Conservation (phyloP, 805 yeast species). For the Kazachstania kunashirensis region DNA sequence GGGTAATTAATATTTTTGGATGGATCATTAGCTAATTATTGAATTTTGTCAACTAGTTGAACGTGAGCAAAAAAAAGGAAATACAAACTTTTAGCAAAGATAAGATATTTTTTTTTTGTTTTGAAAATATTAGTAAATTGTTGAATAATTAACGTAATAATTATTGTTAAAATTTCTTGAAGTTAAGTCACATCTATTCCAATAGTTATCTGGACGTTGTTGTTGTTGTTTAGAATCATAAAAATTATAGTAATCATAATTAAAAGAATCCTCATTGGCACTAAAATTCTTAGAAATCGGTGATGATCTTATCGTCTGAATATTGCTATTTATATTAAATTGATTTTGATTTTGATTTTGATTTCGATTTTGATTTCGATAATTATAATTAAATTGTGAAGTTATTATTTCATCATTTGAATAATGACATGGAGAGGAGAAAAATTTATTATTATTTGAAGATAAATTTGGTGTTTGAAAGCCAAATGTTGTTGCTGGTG, state of each 20-base stretch:
- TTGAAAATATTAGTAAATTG: slow-evolving; percentile 1
- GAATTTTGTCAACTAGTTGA: no score
- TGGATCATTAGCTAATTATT: no score
- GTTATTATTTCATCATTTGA: neutral
- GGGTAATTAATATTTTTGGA: no score
- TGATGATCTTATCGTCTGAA: slow-evolving; percentile 3
- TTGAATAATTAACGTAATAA: slow-evolving; percentile 2
- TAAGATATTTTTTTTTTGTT: no score
- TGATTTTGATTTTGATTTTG: neutral
- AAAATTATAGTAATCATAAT: slow-evolving; percentile 18
- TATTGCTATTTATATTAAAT: no score
- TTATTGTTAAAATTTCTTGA: slow-evolving; percentile 1
- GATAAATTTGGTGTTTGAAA: slow-evolving; percentile 15
- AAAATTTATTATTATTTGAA: slow-evolving; percentile 5
- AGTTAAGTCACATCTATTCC: neutral
- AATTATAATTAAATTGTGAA: slow-evolving; percentile 2
- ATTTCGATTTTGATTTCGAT: neutral
- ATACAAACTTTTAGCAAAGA: no score
- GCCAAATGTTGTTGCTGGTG: slow-evolving; percentile 15
- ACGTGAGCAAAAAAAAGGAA: no score
- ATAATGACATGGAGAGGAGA: slow-evolving; percentile 4
- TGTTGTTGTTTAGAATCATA: slow-evolving; percentile 5
- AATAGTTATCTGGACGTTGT: neutral
- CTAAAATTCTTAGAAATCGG: slow-evolving; percentile 1
- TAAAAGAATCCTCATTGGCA: slow-evolving; percentile 7